Base-by-base conservation (phyloP, 2,329 filamentous ascomycete species). In the Coniosporium tulheliwenetii region DNA sequence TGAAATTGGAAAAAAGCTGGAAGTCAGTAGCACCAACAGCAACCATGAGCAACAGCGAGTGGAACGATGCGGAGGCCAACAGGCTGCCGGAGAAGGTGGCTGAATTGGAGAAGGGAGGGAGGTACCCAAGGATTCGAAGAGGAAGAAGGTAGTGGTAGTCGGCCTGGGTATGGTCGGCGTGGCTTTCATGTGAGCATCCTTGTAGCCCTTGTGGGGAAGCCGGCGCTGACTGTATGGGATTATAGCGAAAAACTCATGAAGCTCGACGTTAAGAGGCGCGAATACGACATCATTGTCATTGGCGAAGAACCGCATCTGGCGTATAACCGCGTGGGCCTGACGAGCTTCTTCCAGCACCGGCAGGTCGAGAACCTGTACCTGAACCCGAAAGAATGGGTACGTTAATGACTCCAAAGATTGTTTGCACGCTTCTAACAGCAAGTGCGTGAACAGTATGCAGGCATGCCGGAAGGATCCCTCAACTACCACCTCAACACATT, bases 101-200 rank as follows among this genome's bases (percentile, higher is more conserved):
- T 34, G 46, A 59, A 44, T 33, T 61, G 48, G 49, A 52, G 33
- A 43, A 44, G 31, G 50, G 55, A 12, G 50, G 50, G 56, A 62
- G 38, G 50, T 61, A 10, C 53, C 58, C 5, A 52, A 55, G 31
- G 45, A 49, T 40, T 47, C 47, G 30, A 47, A 62, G 44, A 65
- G 75, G 45, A 85, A 83, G 58, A 77, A 71, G 53, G 63, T 93
- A 31, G 85, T 93, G 2, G 77, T 93, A 32, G 84, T 93, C 33
- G 86, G 86, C 8, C 62, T 94, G 61, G 86, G 86, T 2, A 95
- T 95, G 87, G 86, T 94, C 36, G 85, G 81, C 33, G 81, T 91
- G 49, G 79, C 82, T 35, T 89, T 93, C 57, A 85, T 93, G 82
- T 89, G 63, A 69, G 80, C 16, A 12, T n/a, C 12, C 32, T 35